Conservation (phyloP, 2,329 filamentous ascomycete species). For the Claviceps lovelessii region DNA sequence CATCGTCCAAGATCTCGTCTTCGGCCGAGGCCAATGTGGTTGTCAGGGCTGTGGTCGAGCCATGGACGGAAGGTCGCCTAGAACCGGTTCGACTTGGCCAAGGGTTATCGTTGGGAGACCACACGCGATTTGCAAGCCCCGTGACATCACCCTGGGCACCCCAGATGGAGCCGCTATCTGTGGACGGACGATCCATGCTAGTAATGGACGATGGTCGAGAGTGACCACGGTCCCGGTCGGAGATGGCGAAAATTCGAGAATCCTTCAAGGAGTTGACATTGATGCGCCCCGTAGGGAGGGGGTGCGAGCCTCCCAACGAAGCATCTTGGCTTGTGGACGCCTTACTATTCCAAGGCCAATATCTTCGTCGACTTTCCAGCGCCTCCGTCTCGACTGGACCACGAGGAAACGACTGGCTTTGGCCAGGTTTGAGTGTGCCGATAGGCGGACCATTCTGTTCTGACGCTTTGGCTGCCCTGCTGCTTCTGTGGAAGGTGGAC, state of each 20-base stretch:
- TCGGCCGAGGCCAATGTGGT: slow-evolving; percentile 49
- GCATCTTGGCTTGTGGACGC: slow-evolving; percentile 34
- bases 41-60: slow-evolving; percentile 50
- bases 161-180: slow-evolving; percentile 64
- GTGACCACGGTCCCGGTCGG: slow-evolving; percentile 41
- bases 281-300: slow-evolving; percentile 27
- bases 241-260: slow-evolving; percentile 32
- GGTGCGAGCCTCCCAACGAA: slow-evolving; percentile 17
- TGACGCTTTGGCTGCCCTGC: slow-evolving; percentile 41
- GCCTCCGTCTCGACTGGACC: slow-evolving; percentile 42
- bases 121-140: slow-evolving; percentile 42
- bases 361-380: slow-evolving; percentile 38
- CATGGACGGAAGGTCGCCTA: slow-evolving; percentile 66
- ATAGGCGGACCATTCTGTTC: slow-evolving; percentile 41
- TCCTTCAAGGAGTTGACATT: slow-evolving; percentile 37
- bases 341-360: slow-evolving; percentile 44
- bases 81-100: slow-evolving; percentile 55
- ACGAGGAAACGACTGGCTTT: slow-evolving; percentile 65
- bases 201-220: slow-evolving; percentile 56
- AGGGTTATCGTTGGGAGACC: slow-evolving; percentile 43
- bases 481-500: slow-evolving; percentile 47
- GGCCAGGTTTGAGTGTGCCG: slow-evolving; percentile 53
- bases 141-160: slow-evolving; percentile 37
- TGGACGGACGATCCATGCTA: slow-evolving; percentile 59
- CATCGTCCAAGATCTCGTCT: slow-evolving; percentile 48